These are phyloP conservation scores for Trichoderma simmonsii DNA, from an alignment of 2,329 filamentous ascomycete species.

Conservation along the genomic window DNA sequence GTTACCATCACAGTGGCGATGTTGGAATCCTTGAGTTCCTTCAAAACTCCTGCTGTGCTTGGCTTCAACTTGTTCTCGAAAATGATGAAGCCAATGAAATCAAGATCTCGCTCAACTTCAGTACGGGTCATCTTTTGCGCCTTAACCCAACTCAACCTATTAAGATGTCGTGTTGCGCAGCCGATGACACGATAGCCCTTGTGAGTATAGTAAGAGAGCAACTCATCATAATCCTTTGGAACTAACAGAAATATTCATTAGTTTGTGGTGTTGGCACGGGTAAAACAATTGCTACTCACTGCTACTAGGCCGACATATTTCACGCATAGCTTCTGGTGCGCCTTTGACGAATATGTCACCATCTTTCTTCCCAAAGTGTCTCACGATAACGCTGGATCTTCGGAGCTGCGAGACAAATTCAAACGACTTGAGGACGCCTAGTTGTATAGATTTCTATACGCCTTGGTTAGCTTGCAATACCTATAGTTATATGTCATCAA, in stretches of 20 bases:
- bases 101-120: conserved; percentile 77
- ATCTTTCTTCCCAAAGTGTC: conserved; percentile 79
- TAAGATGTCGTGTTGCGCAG: conserved; percentile 84
- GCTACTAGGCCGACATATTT: conserved; percentile 81
- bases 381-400: conserved; percentile 87
- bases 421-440: conserved; percentile 87
- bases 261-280: neutral
- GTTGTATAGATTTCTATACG: conserved; percentile 61
- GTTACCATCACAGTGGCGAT: conserved; percentile 96
- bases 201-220: conserved; percentile 88
- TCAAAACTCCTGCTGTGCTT: conserved; percentile 74
- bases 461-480: neutral
- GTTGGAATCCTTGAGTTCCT: conserved; percentile 76
- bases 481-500: neutral
- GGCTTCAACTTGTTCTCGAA: conserved; percentile 99
- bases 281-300: conserved; percentile 49
- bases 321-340: conserved; percentile 92
- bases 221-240: conserved; percentile 83
- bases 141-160: conserved; percentile 88
- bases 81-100: conserved; percentile 94
- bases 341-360: conserved; percentile 93
- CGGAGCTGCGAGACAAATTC: conserved; percentile 93
- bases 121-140: conserved; percentile 88
- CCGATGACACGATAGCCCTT: conserved; percentile 95
- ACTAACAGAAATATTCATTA: conserved; percentile 43